A percentile compares a stretch with the other conserved stretches of the same genome.
phyloP scores from a whole-genome alignment of 257 asterid species.

The Avicennia marina region DNA sequence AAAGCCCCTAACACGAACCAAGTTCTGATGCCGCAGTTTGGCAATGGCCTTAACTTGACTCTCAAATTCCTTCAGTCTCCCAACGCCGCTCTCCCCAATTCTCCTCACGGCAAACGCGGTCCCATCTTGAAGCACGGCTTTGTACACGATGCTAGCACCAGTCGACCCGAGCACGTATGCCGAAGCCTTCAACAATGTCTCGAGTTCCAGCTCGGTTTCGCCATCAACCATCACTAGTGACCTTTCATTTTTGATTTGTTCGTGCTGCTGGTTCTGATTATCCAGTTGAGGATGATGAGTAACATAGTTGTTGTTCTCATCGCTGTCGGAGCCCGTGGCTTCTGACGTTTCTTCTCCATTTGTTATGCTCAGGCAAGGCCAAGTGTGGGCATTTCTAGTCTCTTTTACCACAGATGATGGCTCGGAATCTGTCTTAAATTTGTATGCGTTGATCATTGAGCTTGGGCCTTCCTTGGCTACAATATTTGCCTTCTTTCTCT shows the following conservation, averaged over 20 bases:
- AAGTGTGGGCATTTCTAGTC: constrained; percentile 26
- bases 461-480: neutral
- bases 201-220: constrained; percentile 57
- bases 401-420: neutral
- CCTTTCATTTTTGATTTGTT: constrained; percentile 22
- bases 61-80: constrained; percentile 61
- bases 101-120: constrained; percentile 74
- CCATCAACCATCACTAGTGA: constrained; percentile 79
- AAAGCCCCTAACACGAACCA: constrained; percentile 73
- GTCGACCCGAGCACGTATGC: constrained; percentile 82
- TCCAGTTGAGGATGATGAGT: neutral
- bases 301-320: constrained; percentile 22
- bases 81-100: constrained; percentile 65
- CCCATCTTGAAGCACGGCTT: constrained; percentile 85
- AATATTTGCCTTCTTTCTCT: constrained; percentile 22
- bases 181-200: constrained; percentile 73
- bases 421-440: neutral
- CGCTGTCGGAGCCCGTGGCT: constrained; percentile 49
- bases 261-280: constrained; percentile 19
- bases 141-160: constrained; percentile 65
- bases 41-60: constrained; percentile 56
- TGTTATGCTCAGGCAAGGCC: constrained; percentile 50
- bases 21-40: constrained; percentile 62
- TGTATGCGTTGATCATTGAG: neutral
- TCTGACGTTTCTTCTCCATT: constrained; percentile 59